Conservation (phyloP, 495 filamentous ascomycete species). For the Neurospora africana region DNA sequence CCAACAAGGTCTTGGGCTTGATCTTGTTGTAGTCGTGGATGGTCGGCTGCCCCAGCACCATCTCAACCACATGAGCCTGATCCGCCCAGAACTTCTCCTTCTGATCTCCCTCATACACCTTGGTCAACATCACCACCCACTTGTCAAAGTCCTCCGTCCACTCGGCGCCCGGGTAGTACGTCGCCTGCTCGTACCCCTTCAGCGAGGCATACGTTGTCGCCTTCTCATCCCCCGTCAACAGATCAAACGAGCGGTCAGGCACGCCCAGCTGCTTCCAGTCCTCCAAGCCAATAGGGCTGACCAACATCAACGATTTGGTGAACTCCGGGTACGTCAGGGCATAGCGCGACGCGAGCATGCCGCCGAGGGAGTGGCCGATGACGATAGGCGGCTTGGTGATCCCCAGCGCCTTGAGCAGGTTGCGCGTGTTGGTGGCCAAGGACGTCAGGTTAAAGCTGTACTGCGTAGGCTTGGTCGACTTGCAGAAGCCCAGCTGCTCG, state of each 20-base stretch:
- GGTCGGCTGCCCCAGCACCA: constrained; percentile 34
- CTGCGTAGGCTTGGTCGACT: constrained; percentile 31
- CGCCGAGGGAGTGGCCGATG: constrained; percentile 38
- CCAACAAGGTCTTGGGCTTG: constrained; percentile 23
- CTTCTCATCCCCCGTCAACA: constrained; percentile 16
- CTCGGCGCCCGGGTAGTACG: constrained; percentile 28
- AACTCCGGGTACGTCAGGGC: constrained; percentile 31
- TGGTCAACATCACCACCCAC: constrained; percentile 38
- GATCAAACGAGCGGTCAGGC: constrained; percentile 27
- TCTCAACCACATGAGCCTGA: constrained; percentile 30
- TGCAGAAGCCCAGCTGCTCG: constrained; percentile 40
- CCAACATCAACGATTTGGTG: constrained; percentile 20
- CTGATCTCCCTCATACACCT: constrained; percentile 29
- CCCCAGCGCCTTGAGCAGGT: constrained; percentile 21
- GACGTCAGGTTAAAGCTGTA: constrained; percentile 37
- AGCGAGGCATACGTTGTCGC: constrained; percentile 27
- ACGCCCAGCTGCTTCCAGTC: constrained; percentile 35
- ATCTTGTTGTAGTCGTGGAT: constrained; percentile 32
- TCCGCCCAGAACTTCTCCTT: constrained; percentile 21
- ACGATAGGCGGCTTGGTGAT: constrained; percentile 22
- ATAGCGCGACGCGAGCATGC: constrained; percentile 34
- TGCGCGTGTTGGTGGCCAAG: constrained; percentile 30
- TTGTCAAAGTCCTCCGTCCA: constrained; percentile 31
- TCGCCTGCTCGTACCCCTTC: constrained; percentile 30
- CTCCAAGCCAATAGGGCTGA: constrained; percentile 34